These are phyloP conservation scores for Exophiala alcalophila DNA, from an alignment of 2,329 filamentous ascomycete genomes.

Conservation along the genomic window DNA sequence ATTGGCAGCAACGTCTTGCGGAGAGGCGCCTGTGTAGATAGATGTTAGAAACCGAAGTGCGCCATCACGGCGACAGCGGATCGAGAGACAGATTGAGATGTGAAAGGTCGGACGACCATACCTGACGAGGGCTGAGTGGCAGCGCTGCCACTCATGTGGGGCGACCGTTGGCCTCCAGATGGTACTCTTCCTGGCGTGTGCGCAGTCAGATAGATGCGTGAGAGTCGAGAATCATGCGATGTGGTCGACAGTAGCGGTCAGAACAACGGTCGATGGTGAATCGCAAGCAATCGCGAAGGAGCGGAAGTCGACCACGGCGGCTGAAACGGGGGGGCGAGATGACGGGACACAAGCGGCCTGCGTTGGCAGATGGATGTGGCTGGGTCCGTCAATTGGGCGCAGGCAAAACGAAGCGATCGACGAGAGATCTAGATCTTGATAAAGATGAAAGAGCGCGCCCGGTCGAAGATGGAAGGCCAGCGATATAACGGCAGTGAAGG, in stretches of 20 bases:
- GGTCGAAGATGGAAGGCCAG: too few species aligned
- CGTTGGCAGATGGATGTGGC: conserved; percentile 9
- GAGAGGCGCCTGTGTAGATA: conserved; percentile 17
- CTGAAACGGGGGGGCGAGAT: conserved; percentile 17
- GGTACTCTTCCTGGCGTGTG: conserved; percentile 21
- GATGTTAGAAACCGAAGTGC: conserved; percentile 22
- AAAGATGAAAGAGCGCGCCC: conserved; percentile 14
- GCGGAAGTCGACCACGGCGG: conserved; percentile 7
- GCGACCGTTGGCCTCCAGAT: conserved; percentile 27
- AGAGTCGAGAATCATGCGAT: conserved; percentile 18
- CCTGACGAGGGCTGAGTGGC: conserved; percentile 29
- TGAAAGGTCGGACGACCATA: conserved; percentile 21
- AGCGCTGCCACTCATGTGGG: conserved; percentile 33
- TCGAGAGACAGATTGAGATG: conserved; percentile 9
- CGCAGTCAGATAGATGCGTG: conserved; percentile 11
- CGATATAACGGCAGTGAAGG: too few species aligned
- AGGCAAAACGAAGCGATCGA: too few species aligned
- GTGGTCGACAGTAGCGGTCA: conserved; percentile 4
- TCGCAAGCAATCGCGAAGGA: conserved; percentile 14
- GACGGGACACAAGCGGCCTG: conserved; percentile 10
- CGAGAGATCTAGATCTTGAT: conserved; percentile 5
- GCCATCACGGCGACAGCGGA: conserved; percentile 12
- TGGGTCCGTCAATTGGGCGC: conserved; percentile 12
- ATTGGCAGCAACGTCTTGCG: conserved; percentile 11
- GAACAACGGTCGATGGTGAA: conserved; percentile 3